Conservation (phyloP, 2,329 filamentous ascomycete genomes). For the Hypoxylon sp. region DNA sequence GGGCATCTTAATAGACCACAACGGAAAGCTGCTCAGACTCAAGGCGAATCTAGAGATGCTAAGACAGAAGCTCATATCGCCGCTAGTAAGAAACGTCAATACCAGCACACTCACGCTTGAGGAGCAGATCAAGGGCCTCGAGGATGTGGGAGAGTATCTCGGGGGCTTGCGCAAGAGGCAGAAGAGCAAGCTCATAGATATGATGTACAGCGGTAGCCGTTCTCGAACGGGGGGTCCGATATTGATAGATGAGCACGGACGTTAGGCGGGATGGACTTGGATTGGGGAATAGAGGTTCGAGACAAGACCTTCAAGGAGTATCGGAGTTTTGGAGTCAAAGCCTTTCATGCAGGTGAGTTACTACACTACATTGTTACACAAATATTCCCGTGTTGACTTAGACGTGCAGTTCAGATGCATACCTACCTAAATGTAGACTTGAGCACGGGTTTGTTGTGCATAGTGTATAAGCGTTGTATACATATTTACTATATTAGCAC, state of each 20-base stretch:
- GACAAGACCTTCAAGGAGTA: slow-evolving; percentile 6
- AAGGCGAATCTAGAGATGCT: slow-evolving; percentile 91
- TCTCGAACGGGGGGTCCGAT: slow-evolving; percentile 45
- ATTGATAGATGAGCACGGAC: slow-evolving; percentile 34
- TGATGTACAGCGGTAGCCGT: slow-evolving; percentile 73
- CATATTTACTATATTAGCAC: slow-evolving; percentile 14
- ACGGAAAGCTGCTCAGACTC: slow-evolving; percentile 84
- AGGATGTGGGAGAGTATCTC: slow-evolving; percentile 84
- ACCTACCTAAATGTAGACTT: slow-evolving; percentile 4
- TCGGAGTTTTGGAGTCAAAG: slow-evolving; percentile 31
- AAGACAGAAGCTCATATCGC: slow-evolving; percentile 85
- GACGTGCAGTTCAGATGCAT: slow-evolving; percentile 15
- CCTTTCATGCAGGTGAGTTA: slow-evolving; percentile 31
- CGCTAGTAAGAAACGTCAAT: slow-evolving; percentile 80
- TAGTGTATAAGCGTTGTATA: slow-evolving; percentile 28
- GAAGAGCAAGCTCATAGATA: slow-evolving; percentile 86
- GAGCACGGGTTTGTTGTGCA: slow-evolving; percentile 6
- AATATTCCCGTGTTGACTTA: slow-evolving; percentile 14
- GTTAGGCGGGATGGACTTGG: slow-evolving; percentile 28
- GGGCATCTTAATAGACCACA: slow-evolving; percentile 86
- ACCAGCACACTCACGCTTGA: slow-evolving; percentile 81
- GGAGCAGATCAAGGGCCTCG: slow-evolving; percentile 86
- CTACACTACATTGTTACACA: not conserved
- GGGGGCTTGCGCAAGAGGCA: slow-evolving; percentile 82
- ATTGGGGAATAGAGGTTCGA: slow-evolving; percentile 11